Conservation (phyloP, 2,329 filamentous ascomycete species). For the Volutella citrinella region DNA sequence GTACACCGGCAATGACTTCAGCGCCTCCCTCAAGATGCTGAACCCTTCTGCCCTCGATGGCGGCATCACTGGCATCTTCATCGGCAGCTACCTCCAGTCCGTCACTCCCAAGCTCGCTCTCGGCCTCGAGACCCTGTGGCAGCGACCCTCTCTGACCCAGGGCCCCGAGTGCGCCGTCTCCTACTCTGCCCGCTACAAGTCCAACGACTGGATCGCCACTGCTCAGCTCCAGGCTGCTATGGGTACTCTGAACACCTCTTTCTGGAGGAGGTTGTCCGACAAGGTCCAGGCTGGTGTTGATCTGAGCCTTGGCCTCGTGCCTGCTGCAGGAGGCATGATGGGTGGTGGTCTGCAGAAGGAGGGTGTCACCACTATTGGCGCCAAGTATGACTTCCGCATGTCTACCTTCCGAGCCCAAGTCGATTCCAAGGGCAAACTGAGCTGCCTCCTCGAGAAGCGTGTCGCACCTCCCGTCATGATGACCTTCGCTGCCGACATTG, state of each 20-base stretch:
- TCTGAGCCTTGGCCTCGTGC: slow-evolving; percentile 80
- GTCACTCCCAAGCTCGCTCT: slow-evolving; percentile 83
- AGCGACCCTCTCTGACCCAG: slow-evolving; percentile 77
- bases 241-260: slow-evolving; percentile 84
- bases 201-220: slow-evolving; percentile 87
- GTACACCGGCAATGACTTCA: slow-evolving; percentile 91
- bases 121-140: slow-evolving; percentile 91
- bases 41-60: slow-evolving; percentile 95
- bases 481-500: slow-evolving; percentile 94
- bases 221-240: slow-evolving; percentile 80
- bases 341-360: slow-evolving; percentile 76
- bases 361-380: slow-evolving; percentile 84
- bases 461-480: slow-evolving; percentile 89
- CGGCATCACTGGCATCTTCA: slow-evolving; percentile 89
- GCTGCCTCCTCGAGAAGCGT: slow-evolving; percentile 91
- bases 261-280: slow-evolving; percentile 90
- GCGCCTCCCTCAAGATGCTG: slow-evolving; percentile 85
- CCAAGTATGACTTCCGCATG: slow-evolving; percentile 97
- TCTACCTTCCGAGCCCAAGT: slow-evolving; percentile 94
- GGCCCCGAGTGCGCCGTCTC: slow-evolving; percentile 89
- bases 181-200: slow-evolving; percentile 89
- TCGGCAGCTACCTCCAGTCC: slow-evolving; percentile 93
- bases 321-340: slow-evolving; percentile 66
- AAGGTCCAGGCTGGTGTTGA: slow-evolving; percentile 96
- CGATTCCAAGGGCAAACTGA: slow-evolving; percentile 91